phyloP scores from a whole-genome alignment of 441 rosid species.

The Melastoma candidum region DNA sequence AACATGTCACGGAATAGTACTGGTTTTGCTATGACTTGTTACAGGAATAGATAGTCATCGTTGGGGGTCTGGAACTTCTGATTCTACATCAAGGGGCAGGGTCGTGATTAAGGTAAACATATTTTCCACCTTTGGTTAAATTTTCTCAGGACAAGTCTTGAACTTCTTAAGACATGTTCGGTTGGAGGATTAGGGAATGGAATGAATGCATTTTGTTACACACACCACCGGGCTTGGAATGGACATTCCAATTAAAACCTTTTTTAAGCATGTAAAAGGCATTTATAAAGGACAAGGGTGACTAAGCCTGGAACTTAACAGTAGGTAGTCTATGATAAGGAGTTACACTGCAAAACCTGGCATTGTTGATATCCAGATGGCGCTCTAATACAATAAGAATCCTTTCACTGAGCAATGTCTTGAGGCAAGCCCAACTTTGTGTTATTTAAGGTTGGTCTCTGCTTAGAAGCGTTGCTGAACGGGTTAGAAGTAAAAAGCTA shows the following conservation, averaged over 20 bases:
- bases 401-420: too few relatives aligned
- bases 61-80: constrained; percentile 35
- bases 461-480: constrained; percentile 1
- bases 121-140: constrained; percentile 6
- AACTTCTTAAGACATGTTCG: constrained; percentile 1
- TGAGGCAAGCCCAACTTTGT: neutral
- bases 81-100: constrained; percentile 18
- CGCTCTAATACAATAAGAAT: too few relatives aligned
- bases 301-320: too few relatives aligned
- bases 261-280: too few relatives aligned
- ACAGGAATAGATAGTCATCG: constrained; percentile 39
- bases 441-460: too few relatives aligned
- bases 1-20: neutral
- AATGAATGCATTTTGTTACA: too few relatives aligned
- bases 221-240: too few relatives aligned
- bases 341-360: too few relatives aligned
- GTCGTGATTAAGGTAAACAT: constrained; percentile 50
- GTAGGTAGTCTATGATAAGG: too few relatives aligned
- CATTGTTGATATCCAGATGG: too few relatives aligned
- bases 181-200: neutral
- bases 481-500: neutral
- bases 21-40: constrained; percentile 4
- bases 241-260: too few relatives aligned
- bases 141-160: neutral
- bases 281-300: too few relatives aligned